Percentiles rank a stretch among this genome's conserved stretches.
Conservation (phyloP, 2,329 filamentous ascomycete genomes). For the Davidsoniella eucalypti region DNA sequence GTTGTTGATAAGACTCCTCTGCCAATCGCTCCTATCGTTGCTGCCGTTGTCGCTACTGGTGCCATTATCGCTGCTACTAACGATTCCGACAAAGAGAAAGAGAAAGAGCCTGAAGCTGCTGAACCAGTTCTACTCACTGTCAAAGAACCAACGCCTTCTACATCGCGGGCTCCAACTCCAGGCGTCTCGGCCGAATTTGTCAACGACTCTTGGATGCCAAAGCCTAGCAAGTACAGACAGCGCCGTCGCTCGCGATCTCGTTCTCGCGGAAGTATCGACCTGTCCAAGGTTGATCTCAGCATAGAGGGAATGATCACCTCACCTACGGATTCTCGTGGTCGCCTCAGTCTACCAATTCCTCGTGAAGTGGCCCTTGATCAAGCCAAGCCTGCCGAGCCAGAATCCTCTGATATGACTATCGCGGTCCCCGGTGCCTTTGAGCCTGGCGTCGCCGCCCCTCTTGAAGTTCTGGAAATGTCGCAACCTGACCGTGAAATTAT, state of each 20-base stretch:
- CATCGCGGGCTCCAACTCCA: constrained; percentile 9
- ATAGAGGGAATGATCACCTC: constrained; percentile 3
- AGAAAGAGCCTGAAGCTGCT: background rate
- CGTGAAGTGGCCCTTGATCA: background rate
- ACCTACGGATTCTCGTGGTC: constrained; percentile 6
- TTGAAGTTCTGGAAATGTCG: too few species aligned
- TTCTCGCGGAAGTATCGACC: constrained; percentile 3
- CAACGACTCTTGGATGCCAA: constrained; percentile 11
- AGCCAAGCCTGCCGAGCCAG: background rate
- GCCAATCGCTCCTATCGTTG: background rate
- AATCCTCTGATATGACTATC: background rate
- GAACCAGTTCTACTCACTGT: constrained; percentile 5
- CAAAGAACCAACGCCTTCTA: constrained; percentile 11
- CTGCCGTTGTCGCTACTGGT: background rate
- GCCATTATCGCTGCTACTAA: background rate
- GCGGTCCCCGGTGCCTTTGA: constrained; percentile 1
- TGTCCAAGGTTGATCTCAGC: background rate
- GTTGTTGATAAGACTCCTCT: background rate
- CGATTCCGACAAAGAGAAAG: background rate
- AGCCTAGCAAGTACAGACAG: constrained; percentile 4
- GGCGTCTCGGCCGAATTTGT: constrained; percentile 6
- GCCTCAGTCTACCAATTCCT: constrained; percentile 1
- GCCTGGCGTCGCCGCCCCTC: background rate
- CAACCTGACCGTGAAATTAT: too few species aligned
- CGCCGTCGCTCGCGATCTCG: constrained; percentile 4